Evolutionary conservation across 1,284 basidiomycete genomes (phyloP), one percentile per base, ranked within the genome.

Genomic region (Porogramme epimiltina): DNA sequence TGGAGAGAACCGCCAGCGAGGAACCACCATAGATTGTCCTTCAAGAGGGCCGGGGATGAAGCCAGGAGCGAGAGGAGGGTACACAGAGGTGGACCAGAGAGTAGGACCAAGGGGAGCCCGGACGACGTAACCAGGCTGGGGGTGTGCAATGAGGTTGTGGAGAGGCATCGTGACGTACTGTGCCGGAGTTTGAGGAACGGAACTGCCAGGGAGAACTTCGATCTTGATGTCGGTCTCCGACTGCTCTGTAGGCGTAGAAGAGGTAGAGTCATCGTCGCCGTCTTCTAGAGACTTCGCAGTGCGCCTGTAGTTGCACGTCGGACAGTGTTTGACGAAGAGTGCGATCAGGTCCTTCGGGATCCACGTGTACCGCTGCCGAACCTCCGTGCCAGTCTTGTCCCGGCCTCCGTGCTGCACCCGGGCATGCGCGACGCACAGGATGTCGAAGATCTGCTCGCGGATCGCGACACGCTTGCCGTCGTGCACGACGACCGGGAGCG

Each of bases 321-420:
- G 89, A 64, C 89, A 92, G 23, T 77, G 77, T 64, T 84, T 84
- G 64, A 91, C 83, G 62, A 91, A 92, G 52, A 80, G 80, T 8
- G 86, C 80, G 45, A 90, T 80, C 43, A 92, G 80, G 62, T 87
- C 87, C 68, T 89, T 91, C 15, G 90, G 89, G 38, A 93, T 80
- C 84, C 87, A 91, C 10, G 86, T 84, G 66, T 89, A 91, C 60
- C 81, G 78, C 54, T 80, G 71, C 46, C 82, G 75, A 38, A 91
- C 77, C 51, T 80, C 69, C 13, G 73, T 73, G 44, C 74, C 79
- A 0, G 89, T 92, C 72, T 82, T 87, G 68, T 91, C 89, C n/a
- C 85, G 77, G 25, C 88, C 88, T 9, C 82, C 86, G 63, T 93
- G 91, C n/a, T 77, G 73, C 44, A 78, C 73, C 42, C 78, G 75